phyloP scores from a whole-genome alignment of 2,329 filamentous ascomycete genomes.

The Daldinia sp. region DNA sequence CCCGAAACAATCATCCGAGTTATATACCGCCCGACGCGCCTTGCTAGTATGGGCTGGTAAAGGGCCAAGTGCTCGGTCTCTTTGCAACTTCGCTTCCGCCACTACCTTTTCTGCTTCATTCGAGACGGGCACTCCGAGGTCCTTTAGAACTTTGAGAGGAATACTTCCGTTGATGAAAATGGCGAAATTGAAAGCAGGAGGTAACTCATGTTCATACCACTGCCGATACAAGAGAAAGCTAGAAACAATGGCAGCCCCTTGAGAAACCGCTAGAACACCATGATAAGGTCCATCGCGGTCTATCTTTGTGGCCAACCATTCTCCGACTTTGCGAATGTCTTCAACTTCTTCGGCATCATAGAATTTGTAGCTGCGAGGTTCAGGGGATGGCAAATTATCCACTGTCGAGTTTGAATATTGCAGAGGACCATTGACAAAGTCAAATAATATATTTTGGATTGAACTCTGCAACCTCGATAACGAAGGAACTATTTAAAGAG shows the following conservation, averaged over 20 bases:
- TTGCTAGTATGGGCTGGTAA: slow-evolving; percentile 35
- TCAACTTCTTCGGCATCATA: slow-evolving; percentile 40
- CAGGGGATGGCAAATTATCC: slow-evolving; percentile 20
- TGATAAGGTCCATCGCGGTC: slow-evolving; percentile 46
- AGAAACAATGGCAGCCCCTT: slow-evolving; percentile 55
- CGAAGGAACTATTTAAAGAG: slow-evolving; percentile 13
- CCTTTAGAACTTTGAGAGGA: slow-evolving; percentile 52
- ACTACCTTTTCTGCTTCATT: slow-evolving; percentile 48
- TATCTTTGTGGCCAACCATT: slow-evolving; percentile 54
- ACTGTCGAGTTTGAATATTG: slow-evolving; percentile 13
- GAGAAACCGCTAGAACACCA: slow-evolving; percentile 46
- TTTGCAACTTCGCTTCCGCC: slow-evolving; percentile 42
- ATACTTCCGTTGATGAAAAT: slow-evolving; percentile 58
- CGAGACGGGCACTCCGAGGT: slow-evolving; percentile 53
- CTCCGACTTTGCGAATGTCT: slow-evolving; percentile 52
- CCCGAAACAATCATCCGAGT: slow-evolving; percentile 52
- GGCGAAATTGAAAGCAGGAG: slow-evolving; percentile 55
- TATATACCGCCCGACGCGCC: slow-evolving; percentile 45
- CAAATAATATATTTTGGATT: slow-evolving; percentile 33
- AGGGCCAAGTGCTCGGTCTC: slow-evolving; percentile 35
- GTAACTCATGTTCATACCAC: slow-evolving; percentile 49
- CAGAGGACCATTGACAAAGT: slow-evolving; percentile 44
- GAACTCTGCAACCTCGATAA: slow-evolving; percentile 13
- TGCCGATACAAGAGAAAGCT: slow-evolving; percentile 57
- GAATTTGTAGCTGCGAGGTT: slow-evolving; percentile 33